Percentiles rank a stretch among this genome's conserved stretches.
These are phyloP conservation scores for Apium graveolens DNA, from an alignment of 129 eudicot genomes.

Conservation along the genomic window DNA sequence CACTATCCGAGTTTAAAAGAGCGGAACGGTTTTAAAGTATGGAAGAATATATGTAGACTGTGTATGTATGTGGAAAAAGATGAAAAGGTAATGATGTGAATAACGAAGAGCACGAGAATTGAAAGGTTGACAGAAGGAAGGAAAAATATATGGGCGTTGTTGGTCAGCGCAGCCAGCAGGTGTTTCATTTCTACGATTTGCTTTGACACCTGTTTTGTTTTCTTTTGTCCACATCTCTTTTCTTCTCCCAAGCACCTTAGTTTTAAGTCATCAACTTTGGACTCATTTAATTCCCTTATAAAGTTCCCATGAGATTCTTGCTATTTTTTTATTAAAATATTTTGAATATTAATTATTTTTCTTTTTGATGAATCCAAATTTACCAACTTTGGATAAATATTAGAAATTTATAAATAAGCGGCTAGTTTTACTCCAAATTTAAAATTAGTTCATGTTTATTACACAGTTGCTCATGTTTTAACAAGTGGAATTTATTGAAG, in stretches of 20 bases:
- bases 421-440: no score
- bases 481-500: no score
- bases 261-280: not conserved
- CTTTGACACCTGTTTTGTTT: slow-evolving; percentile 3
- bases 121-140: slow-evolving; percentile 6
- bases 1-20: no score
- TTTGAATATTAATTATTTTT: no score
- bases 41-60: not conserved
- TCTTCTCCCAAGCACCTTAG: not conserved
- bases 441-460: no score
- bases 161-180: not conserved
- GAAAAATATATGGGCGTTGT: not conserved
- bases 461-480: no score
- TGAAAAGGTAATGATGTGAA: not conserved
- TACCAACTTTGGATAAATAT: no score
- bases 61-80: not conserved
- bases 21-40: not conserved
- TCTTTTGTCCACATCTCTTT: not conserved
- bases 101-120: not conserved
- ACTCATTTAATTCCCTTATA: not conserved
- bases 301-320: not conserved
- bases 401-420: no score
- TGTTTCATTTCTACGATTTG: no score
- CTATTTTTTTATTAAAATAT: no score
- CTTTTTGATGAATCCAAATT: no score